Conservation (phyloP, 768 basidiomycete genomes). For the Sarcomyxa edulis region DNA sequence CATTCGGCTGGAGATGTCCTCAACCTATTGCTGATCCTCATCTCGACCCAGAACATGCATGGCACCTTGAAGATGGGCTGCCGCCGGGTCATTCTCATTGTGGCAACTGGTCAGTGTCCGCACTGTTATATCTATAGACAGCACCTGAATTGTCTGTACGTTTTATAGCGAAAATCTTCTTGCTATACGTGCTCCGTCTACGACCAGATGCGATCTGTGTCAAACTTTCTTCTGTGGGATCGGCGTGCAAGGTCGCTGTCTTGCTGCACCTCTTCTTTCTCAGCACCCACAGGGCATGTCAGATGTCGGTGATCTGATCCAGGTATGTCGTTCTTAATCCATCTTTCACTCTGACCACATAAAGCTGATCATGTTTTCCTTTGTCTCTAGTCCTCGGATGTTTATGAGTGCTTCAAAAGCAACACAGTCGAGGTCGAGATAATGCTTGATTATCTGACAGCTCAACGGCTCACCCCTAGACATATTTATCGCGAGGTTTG, state of each 20-base stretch:
- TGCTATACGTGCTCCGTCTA: slow-evolving; percentile 65
- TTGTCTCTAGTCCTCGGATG: slow-evolving; percentile 59
- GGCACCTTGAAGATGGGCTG: slow-evolving; percentile 70
- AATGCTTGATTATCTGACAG: slow-evolving; percentile 74
- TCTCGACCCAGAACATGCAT: slow-evolving; percentile 64
- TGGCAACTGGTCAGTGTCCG: slow-evolving; percentile 65
- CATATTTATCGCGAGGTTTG: slow-evolving; percentile 75
- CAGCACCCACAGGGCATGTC: slow-evolving; percentile 69
- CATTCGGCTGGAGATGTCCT: slow-evolving; percentile 78
- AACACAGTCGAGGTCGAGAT: slow-evolving; percentile 81
- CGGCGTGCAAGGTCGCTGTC: slow-evolving; percentile 67
- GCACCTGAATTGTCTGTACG: slow-evolving; percentile 2
- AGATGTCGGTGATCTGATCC: slow-evolving; percentile 71
- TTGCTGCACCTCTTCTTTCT: slow-evolving; percentile 45
- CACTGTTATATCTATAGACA: neutral
- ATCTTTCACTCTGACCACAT: too few relatives aligned
- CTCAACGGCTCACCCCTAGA: slow-evolving; percentile 55
- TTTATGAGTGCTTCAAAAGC: slow-evolving; percentile 77
- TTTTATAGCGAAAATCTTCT: slow-evolving; percentile 63
- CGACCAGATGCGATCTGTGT: slow-evolving; percentile 83
- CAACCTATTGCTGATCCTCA: slow-evolving; percentile 72
- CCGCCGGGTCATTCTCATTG: slow-evolving; percentile 80
- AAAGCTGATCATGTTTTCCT: too few relatives aligned
- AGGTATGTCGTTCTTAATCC: too few relatives aligned
- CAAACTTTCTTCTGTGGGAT: slow-evolving; percentile 82